Evolutionary conservation across 768 basidiomycete species (phyloP).

Genomic region (Macrolepiota albuminosa): DNA sequence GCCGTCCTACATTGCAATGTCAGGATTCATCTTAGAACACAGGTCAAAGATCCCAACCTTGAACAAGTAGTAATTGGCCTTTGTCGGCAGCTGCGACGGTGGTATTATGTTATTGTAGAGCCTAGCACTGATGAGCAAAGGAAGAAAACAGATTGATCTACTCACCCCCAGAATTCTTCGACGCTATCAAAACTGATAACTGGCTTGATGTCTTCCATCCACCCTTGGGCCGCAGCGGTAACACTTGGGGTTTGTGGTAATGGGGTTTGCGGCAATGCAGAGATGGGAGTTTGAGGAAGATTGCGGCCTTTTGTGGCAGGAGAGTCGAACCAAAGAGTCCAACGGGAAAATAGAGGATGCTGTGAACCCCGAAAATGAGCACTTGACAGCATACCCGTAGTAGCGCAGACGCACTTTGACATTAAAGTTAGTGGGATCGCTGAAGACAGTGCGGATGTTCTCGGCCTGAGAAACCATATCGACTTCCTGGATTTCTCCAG

Average conservation of each 20-base stretch:
- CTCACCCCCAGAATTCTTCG: constrained; percentile 99
- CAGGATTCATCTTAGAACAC: background rate
- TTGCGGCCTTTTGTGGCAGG: constrained; percentile 87
- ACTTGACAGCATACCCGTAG: background rate
- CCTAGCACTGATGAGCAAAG: constrained; percentile 32
- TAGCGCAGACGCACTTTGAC: constrained; percentile 68
- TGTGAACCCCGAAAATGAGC: constrained; percentile 23
- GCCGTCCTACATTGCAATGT: constrained; percentile 55
- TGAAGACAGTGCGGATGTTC: constrained; percentile 88
- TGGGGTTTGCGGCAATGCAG: constrained; percentile 76
- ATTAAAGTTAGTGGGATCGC: constrained; percentile 88
- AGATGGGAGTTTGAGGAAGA: constrained; percentile 76
- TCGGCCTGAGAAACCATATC: constrained; percentile 83
- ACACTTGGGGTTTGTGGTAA: constrained; percentile 67
- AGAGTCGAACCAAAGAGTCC: constrained; percentile 99
- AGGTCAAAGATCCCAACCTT: constrained; percentile 50
- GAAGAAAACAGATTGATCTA: background rate
- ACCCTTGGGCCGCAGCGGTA: constrained; percentile 76
- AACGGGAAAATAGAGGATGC: constrained; percentile 92
- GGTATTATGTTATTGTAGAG: constrained; percentile 97
- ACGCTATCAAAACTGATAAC: constrained; percentile 96
- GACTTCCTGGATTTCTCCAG: constrained; percentile 84
- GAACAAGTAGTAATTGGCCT: constrained; percentile 99
- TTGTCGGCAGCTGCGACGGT: constrained; percentile 87
- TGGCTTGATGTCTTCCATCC: constrained; percentile 99